phyloP scores from a whole-genome alignment of 1,284 basidiomycete species.

The Ustilago hordei region DNA sequence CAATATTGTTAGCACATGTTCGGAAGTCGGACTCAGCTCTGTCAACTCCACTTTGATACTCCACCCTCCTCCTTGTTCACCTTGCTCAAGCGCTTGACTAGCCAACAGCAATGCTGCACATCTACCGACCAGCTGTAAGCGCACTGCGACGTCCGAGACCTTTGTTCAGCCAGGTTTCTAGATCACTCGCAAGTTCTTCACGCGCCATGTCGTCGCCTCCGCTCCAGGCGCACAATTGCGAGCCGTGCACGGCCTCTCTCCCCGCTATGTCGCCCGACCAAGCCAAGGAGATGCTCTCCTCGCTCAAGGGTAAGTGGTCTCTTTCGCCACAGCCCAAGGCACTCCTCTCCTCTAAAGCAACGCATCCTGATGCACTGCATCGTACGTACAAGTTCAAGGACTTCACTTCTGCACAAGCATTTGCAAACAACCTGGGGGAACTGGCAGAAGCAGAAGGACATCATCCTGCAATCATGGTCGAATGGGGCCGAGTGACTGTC shows the following conservation, averaged over 20 bases:
- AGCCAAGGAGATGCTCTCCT: slow-evolving; percentile 28
- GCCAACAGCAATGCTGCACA: slow-evolving; percentile 16
- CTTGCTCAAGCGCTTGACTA: background rate
- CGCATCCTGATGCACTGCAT: slow-evolving; percentile 49
- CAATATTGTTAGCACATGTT: background rate
- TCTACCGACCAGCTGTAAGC: background rate
- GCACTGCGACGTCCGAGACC: background rate
- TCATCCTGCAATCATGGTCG: slow-evolving; percentile 64
- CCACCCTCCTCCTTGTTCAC: background rate
- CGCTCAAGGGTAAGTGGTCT: slow-evolving; percentile 50
- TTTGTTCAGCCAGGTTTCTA: background rate
- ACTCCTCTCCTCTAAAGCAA: slow-evolving; percentile 18
- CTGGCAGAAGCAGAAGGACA: slow-evolving; percentile 62
- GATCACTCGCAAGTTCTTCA: background rate
- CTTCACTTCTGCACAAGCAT: slow-evolving; percentile 54
- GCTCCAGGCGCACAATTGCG: slow-evolving; percentile 34
- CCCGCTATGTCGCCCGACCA: slow-evolving; percentile 27
- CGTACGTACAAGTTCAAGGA: slow-evolving; percentile 63
- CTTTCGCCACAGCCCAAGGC: slow-evolving; percentile 52
- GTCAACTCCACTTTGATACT: slow-evolving; percentile 1
- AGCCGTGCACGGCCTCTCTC: slow-evolving; percentile 34
- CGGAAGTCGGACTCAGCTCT: slow-evolving; percentile 3
- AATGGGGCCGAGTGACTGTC: slow-evolving; percentile 65
- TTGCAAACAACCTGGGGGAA: slow-evolving; percentile 50
- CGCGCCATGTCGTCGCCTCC: slow-evolving; percentile 22